phyloP scores from a whole-genome alignment of 2,329 filamentous ascomycete genomes.

The Balansia obtecta region DNA sequence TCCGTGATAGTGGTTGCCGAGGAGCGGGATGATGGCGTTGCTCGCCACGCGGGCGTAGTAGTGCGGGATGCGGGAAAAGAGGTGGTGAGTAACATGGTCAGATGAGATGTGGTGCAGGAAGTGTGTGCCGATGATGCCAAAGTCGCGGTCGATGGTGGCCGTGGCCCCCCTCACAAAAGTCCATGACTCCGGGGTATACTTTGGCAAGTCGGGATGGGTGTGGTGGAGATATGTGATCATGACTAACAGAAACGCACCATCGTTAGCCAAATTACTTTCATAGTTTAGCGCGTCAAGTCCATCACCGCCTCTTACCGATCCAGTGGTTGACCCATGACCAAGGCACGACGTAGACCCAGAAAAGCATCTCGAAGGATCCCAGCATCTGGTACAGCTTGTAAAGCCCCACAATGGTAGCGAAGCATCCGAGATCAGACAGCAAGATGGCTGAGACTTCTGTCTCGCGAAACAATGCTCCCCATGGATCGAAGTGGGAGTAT shows the following conservation, averaged over 20 bases:
- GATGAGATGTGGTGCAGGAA: constrained; percentile 51
- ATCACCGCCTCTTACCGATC: constrained; percentile 37
- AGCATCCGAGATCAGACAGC: constrained; percentile 47
- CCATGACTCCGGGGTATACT: constrained; percentile 44
- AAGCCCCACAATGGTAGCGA: constrained; percentile 25
- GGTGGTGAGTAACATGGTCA: constrained; percentile 49
- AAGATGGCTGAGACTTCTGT: constrained; percentile 43
- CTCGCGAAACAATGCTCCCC: constrained; percentile 46
- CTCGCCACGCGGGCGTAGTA: constrained; percentile 43
- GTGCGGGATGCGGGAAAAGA: constrained; percentile 30
- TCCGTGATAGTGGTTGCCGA: constrained; percentile 77
- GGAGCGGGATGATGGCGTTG: constrained; percentile 66
- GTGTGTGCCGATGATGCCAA: constrained; percentile 48
- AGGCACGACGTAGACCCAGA: constrained; percentile 48
- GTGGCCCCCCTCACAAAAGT: constrained; percentile 48
- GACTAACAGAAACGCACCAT: constrained; percentile 29
- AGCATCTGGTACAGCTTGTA: constrained; percentile 39
- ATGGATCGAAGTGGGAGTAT: constrained; percentile 47
- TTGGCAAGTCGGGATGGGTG: constrained; percentile 18
- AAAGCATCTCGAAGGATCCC: constrained; percentile 39
- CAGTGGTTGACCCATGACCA: constrained; percentile 63
- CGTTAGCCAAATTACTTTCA: too few relatives aligned
- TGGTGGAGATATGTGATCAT: constrained; percentile 68
- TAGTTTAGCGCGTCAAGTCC: background rate
- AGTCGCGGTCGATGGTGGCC: constrained; percentile 49